Base-by-base conservation (phyloP, 768 basidiomycete genomes). In the Coprinopsis cinerea region DNA sequence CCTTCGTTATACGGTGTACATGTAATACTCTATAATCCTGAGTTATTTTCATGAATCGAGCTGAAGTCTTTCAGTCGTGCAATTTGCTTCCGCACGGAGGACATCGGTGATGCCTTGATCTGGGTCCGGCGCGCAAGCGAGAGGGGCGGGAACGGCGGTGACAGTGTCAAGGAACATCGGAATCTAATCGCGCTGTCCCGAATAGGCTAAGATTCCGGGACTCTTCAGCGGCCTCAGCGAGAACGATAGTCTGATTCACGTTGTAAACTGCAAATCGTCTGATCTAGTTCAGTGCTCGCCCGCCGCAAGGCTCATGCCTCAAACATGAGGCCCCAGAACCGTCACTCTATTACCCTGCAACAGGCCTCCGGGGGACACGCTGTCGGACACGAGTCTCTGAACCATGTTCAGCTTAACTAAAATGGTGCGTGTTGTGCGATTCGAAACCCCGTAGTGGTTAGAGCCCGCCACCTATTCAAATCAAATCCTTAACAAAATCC, bases 401-500 rank as follows among this genome's bases (percentile, higher is more conserved):
- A 37, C 43, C 51, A 47, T 47, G 32, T 36, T 53, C 45, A 52
- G 47, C 43, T 28, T 41, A 34, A 53, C 50, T 25, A 39, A 57
- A 54, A 54, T 49, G 56, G 56, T 54, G 53, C 45, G 53, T 44
- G 44, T 54, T 57, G 56, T 57, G 30, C 41, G 35, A 51, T 36
- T 42, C 25, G 36, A 51, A 36, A 45, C 10, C 27, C 43, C 30
- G 30, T 18, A 23, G 7, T 20, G 35, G 42, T 28, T 11, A 42
- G 18, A 6, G 25, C 18, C 43, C 50, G 50, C 50, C 50, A 50
- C 49, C 32, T 43, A 44, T 44, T 15, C 32, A 44, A 47, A 47
- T 32, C 41, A 26, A 43, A 43, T 43, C 41, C 41, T 11, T 6
- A 20, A 20, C 41, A 10, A 23, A 43, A 43, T 43, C 41, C 41